phyloP scores from a whole-genome alignment of 176 grass and related monocot species.

The Zoysia japonica region DNA sequence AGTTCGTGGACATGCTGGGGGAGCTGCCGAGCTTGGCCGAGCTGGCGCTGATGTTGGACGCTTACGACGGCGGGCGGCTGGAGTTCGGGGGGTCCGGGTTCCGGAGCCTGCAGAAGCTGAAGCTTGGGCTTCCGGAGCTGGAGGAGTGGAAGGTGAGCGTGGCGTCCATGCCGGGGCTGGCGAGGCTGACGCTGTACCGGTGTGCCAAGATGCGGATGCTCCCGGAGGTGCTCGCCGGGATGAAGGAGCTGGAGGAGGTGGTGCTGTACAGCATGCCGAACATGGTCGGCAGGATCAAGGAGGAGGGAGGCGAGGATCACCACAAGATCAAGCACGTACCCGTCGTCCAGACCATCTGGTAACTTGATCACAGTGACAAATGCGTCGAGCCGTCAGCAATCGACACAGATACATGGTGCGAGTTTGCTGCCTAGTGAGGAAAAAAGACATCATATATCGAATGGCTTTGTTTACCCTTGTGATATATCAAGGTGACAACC shows the following conservation, averaged over 20 bases:
- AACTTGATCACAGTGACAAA: not conserved
- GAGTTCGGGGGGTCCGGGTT: constrained; percentile 40
- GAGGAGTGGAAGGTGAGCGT: constrained; percentile 43
- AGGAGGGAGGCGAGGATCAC: constrained; percentile 38
- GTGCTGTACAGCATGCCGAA: constrained; percentile 48
- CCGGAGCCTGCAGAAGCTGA: constrained; percentile 35
- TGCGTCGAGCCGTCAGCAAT: too few species aligned
- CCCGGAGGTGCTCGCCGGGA: constrained; percentile 44
- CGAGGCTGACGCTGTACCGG: constrained; percentile 39
- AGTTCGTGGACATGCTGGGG: constrained; percentile 53
- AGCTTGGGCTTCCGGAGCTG: constrained; percentile 36
- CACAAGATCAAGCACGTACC: constrained; percentile 55
- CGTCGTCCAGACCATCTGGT: constrained; percentile 47
- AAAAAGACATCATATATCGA: too few species aligned
- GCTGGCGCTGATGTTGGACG: constrained; percentile 23
- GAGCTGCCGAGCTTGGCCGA: constrained; percentile 48
- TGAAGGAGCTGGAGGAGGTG: constrained; percentile 58
- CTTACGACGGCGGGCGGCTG: constrained; percentile 41
- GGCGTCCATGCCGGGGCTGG: constrained; percentile 20
- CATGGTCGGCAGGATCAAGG: constrained; percentile 50
- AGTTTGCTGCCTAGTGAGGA: too few species aligned
- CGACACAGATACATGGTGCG: too few species aligned
- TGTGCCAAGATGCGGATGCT: constrained; percentile 52
- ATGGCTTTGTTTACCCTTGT: too few species aligned
- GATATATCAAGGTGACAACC: too few species aligned